Evolutionary conservation across 495 filamentous ascomycete species (phyloP).

Genomic region (Corynascus novoguineensis): DNA sequence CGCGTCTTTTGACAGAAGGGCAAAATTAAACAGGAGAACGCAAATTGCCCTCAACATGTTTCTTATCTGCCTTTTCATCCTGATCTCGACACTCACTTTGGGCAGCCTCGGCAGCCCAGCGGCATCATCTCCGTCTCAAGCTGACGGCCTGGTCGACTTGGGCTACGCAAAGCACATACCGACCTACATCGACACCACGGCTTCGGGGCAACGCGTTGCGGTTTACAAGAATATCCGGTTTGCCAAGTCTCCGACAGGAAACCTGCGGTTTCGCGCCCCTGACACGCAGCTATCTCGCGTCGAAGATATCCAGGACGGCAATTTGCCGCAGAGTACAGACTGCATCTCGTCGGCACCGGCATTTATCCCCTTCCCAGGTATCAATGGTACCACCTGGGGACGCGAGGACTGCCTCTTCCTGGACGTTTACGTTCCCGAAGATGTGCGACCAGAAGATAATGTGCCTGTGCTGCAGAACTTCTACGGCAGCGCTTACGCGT

Average conservation of each 20-base stretch:
- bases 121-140: no score
- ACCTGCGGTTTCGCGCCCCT: constrained; percentile 8
- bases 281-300: neutral
- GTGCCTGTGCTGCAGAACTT: constrained; percentile 11
- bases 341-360: constrained; percentile 11
- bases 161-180: constrained; percentile 11
- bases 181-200: constrained; percentile 1
- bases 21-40: no score
- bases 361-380: neutral
- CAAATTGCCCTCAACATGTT: no score
- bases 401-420: constrained; percentile 13
- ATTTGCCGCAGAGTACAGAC: neutral
- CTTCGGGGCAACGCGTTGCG: constrained; percentile 3
- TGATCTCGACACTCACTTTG: neutral
- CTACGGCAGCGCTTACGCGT: constrained; percentile 6
- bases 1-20: no score
- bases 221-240: constrained; percentile 17
- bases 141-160: neutral
- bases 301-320: constrained; percentile 6
- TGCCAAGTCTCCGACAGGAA: constrained; percentile 8
- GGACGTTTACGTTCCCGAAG: constrained; percentile 11
- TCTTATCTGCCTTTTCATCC: neutral
- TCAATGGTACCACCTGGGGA: constrained; percentile 14
- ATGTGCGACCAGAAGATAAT: neutral
- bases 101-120: neutral